Conservation (phyloP, 306 rosid genomes). For the Pterocarpus macrocarpus region DNA sequence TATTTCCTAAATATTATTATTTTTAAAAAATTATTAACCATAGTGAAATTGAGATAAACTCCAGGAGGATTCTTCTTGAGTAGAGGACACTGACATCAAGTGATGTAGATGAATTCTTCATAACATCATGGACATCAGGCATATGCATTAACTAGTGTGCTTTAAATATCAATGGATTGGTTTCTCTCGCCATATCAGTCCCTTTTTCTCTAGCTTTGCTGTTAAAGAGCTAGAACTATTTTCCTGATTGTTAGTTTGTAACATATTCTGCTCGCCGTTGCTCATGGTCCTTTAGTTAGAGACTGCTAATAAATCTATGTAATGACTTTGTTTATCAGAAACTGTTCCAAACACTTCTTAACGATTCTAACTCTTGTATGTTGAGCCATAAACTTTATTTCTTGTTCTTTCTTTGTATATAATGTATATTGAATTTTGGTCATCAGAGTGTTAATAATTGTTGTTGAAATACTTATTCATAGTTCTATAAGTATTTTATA, state of each 20-base stretch:
- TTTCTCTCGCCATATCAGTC: too few species aligned
- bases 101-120: background rate
- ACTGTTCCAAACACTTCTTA: background rate
- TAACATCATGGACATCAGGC: conserved; percentile 3
- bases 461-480: conserved; percentile 24
- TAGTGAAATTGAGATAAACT: conserved; percentile 38
- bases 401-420: conserved; percentile 26
- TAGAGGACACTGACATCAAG: conserved; percentile 5
- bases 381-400: background rate
- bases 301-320: too few species aligned
- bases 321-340: background rate
- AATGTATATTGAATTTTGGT: background rate
- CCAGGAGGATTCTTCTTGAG: background rate
- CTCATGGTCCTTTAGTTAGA: too few species aligned
- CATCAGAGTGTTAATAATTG: conserved; percentile 17
- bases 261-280: too few species aligned
- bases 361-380: conserved; percentile 10
- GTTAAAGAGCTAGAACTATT: too few species aligned
- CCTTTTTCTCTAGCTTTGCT: too few species aligned
- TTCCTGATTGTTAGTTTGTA: too few species aligned
- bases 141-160: background rate
- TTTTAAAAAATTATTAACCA: conserved; percentile 27
- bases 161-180: too few species aligned
- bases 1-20: conserved; percentile 9
- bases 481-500: conserved; percentile 18